phyloP scores from a whole-genome alignment of 2,329 filamentous ascomycete species.

The Xylariaceae sp. region DNA sequence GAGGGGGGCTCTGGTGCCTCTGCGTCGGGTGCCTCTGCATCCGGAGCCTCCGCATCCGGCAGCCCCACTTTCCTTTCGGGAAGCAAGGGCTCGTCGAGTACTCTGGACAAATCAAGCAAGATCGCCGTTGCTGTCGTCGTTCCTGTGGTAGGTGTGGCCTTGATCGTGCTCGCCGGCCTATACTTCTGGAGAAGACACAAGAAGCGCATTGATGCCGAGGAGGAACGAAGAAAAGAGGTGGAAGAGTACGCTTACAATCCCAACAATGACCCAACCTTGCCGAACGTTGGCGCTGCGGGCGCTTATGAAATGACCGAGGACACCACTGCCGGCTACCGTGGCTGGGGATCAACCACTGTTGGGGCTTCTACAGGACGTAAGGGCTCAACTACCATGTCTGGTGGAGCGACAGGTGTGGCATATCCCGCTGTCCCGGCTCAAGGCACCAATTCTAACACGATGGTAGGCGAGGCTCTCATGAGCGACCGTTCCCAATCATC shows the following conservation, averaged over 20 bases:
- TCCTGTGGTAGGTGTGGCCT: conserved; percentile 79
- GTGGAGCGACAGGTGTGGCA: conserved; percentile 58
- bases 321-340: conserved; percentile 74
- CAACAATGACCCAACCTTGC: conserved; percentile 84
- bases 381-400: conserved; percentile 82
- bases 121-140: conserved; percentile 93
- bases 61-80: conserved; percentile 20
- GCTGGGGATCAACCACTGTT: conserved; percentile 79
- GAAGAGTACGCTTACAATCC: conserved; percentile 97
- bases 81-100: conserved; percentile 30
- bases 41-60: conserved; percentile 17
- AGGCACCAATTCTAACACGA: conserved; percentile 60
- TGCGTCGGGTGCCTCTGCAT: conserved; percentile 1
- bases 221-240: conserved; percentile 88
- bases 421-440: conserved; percentile 71
- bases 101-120: conserved; percentile 58
- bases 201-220: conserved; percentile 75
- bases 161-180: conserved; percentile 70
- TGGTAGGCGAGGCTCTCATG: conserved; percentile 63
- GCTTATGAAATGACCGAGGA: conserved; percentile 75
- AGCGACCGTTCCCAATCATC: conserved; percentile 48
- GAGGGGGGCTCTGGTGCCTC: conserved; percentile 6
- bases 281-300: conserved; percentile 45
- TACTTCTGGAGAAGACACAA: conserved; percentile 89
- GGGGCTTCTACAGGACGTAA: conserved; percentile 69